Evolutionary conservation across 1,139 yeast genomes (phyloP).

Genomic region (Yamadazyma atlantica): DNA sequence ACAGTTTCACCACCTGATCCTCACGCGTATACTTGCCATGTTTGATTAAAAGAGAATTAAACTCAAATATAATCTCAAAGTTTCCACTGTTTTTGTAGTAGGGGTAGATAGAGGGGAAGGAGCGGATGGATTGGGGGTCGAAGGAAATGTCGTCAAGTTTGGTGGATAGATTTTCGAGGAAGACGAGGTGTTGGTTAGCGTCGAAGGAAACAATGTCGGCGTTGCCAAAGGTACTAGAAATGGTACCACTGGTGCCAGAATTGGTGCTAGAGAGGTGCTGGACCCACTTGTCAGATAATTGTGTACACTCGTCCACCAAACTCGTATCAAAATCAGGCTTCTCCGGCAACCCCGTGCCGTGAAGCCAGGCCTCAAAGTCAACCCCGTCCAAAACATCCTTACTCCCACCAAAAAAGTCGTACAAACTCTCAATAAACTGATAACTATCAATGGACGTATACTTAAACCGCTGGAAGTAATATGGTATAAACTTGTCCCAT

Average conservation of each 20-base stretch:
- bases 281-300: conserved; percentile 29
- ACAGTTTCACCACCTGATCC: conserved; percentile 20
- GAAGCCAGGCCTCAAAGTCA: conserved; percentile 58
- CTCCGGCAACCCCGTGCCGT: conserved; percentile 31
- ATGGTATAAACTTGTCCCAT: conserved; percentile 33
- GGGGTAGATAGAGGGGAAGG: conserved; percentile 26
- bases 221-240: too few relatives aligned
- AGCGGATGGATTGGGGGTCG: conserved; percentile 17
- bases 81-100: conserved; percentile 25
- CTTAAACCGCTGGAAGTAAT: conserved; percentile 30
- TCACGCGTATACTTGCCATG: conserved; percentile 22
- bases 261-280: too few relatives aligned
- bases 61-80: conserved; percentile 33
- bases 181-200: conserved; percentile 35
- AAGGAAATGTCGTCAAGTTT: conserved; percentile 18
- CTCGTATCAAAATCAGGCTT: conserved; percentile 30
- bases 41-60: conserved; percentile 32
- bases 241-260: too few relatives aligned
- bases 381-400: conserved; percentile 76
- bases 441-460: conserved; percentile 31
- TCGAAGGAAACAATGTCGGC: conserved; percentile 30
- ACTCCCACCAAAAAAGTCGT: conserved; percentile 63
- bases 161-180: conserved; percentile 31
- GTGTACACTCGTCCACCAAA: conserved; percentile 31
- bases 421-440: conserved; percentile 30